Evolutionary conservation across 2,329 filamentous ascomycete species (phyloP).

Genomic region (Talaromyces sp.): DNA sequence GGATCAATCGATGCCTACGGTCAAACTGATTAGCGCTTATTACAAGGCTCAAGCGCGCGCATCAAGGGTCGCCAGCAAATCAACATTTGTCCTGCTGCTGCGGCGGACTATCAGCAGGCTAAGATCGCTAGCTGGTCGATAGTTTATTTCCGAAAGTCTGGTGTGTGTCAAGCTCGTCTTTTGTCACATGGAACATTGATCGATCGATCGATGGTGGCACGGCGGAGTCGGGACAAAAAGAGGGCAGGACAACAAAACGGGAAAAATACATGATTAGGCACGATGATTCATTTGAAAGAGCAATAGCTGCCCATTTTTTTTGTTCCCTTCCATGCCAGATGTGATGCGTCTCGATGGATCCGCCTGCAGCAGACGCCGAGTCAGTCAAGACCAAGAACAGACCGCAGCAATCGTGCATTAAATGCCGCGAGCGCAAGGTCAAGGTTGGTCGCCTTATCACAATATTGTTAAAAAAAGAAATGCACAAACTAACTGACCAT

Average conservation of each 20-base stretch:
- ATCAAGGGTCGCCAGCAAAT: background rate
- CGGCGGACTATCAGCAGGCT: background rate
- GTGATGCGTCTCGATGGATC: background rate
- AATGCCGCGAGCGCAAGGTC: conserved; percentile 25
- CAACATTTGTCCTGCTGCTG: background rate
- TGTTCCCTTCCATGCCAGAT: background rate
- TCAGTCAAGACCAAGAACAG: conserved; percentile 18
- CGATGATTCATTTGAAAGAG: background rate
- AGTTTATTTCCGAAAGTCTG: background rate
- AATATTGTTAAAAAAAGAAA: too few species aligned
- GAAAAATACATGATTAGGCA: background rate
- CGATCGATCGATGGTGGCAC: background rate
- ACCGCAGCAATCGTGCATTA: conserved; percentile 24
- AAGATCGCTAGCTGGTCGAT: background rate
- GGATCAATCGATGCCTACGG: background rate
- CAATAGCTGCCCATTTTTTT: background rate
- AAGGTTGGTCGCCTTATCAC: conserved; percentile 15
- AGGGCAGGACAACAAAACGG: background rate
- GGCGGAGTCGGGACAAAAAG: background rate
- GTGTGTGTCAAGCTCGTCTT: background rate
- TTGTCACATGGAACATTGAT: background rate
- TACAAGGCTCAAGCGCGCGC: background rate
- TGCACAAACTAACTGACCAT: background rate
- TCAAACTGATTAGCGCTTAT: background rate
- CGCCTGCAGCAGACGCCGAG: background rate